Percentiles rank a stretch among this genome's conserved stretches.
These are phyloP conservation scores for Suhomyces sp. DNA, from an alignment of 805 yeast genomes.

Conservation along the genomic window DNA sequence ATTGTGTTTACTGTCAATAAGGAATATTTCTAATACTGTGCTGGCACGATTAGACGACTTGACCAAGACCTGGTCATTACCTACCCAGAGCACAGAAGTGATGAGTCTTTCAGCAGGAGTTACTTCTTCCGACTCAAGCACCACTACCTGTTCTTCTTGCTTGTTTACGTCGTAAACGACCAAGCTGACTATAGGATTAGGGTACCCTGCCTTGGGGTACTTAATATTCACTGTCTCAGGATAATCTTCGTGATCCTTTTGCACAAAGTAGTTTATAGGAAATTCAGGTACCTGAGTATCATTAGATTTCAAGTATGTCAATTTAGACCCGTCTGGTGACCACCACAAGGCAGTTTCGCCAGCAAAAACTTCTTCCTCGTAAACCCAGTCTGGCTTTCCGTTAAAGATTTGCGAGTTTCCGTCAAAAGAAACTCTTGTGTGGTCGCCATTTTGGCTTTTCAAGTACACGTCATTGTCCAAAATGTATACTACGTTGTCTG, in stretches of 20 bases:
- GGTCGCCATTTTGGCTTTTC: constrained; percentile 25
- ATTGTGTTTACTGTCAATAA: constrained; percentile 31
- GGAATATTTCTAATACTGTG: constrained; percentile 48
- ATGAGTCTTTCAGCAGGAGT: constrained; percentile 46
- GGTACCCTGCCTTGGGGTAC: constrained; percentile 73
- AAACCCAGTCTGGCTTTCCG: constrained; percentile 81
- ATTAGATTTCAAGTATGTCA: constrained; percentile 55
- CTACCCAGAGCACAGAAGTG: constrained; percentile 62
- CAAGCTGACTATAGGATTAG: constrained; percentile 54
- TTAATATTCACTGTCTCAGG: constrained; percentile 47
- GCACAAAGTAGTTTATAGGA: constrained; percentile 50
- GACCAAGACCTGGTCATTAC: constrained; percentile 43
- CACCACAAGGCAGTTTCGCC: constrained; percentile 67
- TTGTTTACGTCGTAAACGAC: constrained; percentile 37
- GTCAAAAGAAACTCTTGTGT: constrained; percentile 43
- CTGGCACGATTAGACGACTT: constrained; percentile 66
- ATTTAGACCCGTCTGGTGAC: constrained; percentile 58
- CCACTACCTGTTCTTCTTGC: constrained; percentile 11
- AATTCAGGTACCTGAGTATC: constrained; percentile 58
- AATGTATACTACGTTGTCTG: constrained; percentile 55
- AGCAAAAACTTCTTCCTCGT: constrained; percentile 73
- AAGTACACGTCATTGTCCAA: constrained; percentile 54
- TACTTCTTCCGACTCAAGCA: constrained; percentile 23
- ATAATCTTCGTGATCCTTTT: constrained; percentile 37
- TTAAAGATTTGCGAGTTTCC: constrained; percentile 54